Evolutionary conservation across 2,329 filamentous ascomycete species (phyloP).

Genomic region (Ophiostoma novo-ulmi): DNA sequence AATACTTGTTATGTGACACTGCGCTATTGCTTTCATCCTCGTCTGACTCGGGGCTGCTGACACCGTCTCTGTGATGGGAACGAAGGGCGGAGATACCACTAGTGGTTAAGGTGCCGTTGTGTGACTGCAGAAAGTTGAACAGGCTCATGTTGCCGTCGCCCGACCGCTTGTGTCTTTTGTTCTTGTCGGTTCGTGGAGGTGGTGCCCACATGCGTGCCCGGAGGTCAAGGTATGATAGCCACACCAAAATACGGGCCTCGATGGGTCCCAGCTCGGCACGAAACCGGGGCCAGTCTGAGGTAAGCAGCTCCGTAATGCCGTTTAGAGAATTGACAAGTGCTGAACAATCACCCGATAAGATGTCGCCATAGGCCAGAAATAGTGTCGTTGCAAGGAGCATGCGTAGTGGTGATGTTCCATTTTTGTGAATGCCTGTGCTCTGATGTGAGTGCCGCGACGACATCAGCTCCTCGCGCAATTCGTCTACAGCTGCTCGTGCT

Average conservation of each 20-base stretch:
- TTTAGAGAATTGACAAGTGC: neutral
- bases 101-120: neutral
- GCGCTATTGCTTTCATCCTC: neutral
- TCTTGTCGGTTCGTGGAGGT: neutral
- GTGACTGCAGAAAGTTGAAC: constrained; percentile 1
- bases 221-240: neutral
- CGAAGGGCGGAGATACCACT: neutral
- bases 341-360: neutral
- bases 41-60: neutral
- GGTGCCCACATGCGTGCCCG: neutral
- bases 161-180: neutral
- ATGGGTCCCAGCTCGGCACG: neutral
- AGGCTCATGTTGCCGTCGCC: neutral
- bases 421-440: neutral
- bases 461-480: neutral
- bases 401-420: neutral
- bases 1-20: neutral
- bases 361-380: neutral
- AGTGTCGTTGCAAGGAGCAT: neutral
- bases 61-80: neutral
- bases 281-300: neutral
- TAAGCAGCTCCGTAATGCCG: neutral
- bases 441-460: neutral
- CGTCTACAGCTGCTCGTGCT: constrained; percentile 6
- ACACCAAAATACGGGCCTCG: neutral